Evolutionary conservation across 1,284 basidiomycete species (phyloP).

Genomic region (Porodaedalea pini): DNA sequence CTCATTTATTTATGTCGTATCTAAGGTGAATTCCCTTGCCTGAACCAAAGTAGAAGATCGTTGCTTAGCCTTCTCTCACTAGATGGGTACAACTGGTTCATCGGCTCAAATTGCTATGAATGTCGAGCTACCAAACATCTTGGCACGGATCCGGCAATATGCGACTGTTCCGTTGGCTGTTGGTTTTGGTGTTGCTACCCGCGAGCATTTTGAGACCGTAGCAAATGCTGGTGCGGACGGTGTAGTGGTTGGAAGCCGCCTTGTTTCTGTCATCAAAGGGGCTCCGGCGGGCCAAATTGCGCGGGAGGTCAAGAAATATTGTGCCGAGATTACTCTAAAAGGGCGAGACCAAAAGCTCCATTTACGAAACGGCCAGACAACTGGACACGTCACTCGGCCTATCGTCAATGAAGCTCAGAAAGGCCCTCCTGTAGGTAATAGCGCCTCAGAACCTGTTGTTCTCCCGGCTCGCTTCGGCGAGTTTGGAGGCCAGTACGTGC

Average conservation of each 20-base stretch:
- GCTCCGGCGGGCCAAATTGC: conserved; percentile 52
- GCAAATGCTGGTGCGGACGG: conserved; percentile 87
- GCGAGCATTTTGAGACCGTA: conserved; percentile 86
- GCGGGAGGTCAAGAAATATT: conserved; percentile 71
- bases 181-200: conserved; percentile 95
- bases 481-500: conserved; percentile 97
- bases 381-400: conserved; percentile 23
- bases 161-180: conserved; percentile 86
- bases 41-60: neutral
- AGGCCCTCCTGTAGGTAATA: conserved; percentile 30
- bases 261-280: conserved; percentile 78
- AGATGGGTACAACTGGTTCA: conserved; percentile 99
- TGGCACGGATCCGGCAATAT: conserved; percentile 68
- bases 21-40: conserved; percentile 55
- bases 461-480: conserved; percentile 88
- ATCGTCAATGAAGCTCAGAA: conserved; percentile 28
- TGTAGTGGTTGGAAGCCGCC: conserved; percentile 88
- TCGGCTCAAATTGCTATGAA: conserved; percentile 74
- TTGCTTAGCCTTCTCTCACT: neutral
- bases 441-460: conserved; percentile 38
- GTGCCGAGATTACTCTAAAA: conserved; percentile 65
- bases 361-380: conserved; percentile 31
- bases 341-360: conserved; percentile 41
- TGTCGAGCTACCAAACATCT: conserved; percentile 72
- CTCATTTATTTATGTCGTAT: conserved; percentile 96